Base-by-base conservation (phyloP, 169 alveolate genomes). In the Neospora caninum region DNA sequence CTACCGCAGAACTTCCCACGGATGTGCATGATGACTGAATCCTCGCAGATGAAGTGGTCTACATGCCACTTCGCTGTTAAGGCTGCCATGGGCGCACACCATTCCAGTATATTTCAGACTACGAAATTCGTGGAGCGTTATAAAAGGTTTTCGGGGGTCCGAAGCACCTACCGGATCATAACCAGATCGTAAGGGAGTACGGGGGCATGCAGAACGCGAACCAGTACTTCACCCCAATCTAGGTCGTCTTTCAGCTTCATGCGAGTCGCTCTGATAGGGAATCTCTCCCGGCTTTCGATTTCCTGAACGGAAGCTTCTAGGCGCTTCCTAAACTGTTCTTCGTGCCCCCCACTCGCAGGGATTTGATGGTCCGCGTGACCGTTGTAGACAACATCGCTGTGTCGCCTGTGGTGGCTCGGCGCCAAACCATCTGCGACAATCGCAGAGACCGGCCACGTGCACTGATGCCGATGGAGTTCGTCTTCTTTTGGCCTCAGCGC, bases 151-250 rank as follows among this genome's bases (percentile, higher is more conserved):
- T 49, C 13, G 58, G 58, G 4, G 4, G 58, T 49, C 58, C 4
- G 58, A 13, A 7, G n/a, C 4, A 64, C 73, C 43, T 43, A 82
- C 89, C 89, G 53, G 7, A 41, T 18, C 89, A 82, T 38, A n/a
- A 49, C 78, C n/a, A 43, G 41, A 38, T 84, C 91, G 43, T 84
- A 84, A 36, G 91, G 91, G 29, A 45, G 43, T 13, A 88, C 92
- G 34, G 92, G 54, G n/a, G 92, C 92, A 39, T 88, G 73, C 27
- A 49, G 49, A 27, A 88, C 49, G 20, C 73, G 69, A 36, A 88
- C 92, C 25, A 88, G 92, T 9, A 88, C 83, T n/a, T 88, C 92
- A 16, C 83, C 92, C 92, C 92, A 88, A 31, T 84, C 91, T 6
- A 84, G 91, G 27, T 84, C 78, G 69, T 0, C 36, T 36, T 49